Percentiles rank a stretch among this genome's conserved stretches.
Evolutionary conservation across 371 early-diverging fungal species (phyloP).

Genomic region (Mucor indicus): DNA sequence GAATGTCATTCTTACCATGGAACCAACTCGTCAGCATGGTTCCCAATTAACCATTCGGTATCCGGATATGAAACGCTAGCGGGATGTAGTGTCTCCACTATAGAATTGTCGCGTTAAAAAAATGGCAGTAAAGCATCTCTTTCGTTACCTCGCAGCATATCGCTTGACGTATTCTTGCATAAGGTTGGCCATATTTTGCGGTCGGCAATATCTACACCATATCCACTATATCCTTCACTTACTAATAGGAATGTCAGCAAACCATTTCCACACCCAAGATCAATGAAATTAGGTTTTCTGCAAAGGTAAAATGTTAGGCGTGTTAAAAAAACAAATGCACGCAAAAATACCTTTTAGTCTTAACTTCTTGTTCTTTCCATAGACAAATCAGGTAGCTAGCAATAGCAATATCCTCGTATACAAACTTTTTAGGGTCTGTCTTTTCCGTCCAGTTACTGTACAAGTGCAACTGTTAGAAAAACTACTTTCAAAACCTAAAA

Average conservation of each 20-base stretch:
- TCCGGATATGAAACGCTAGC: constrained; percentile 40
- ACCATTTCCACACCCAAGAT: constrained; percentile 93
- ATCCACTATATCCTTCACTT: constrained; percentile 78
- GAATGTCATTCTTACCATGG: constrained; percentile 61
- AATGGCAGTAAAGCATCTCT: neutral
- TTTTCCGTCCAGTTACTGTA: constrained; percentile 69
- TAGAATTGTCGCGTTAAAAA: too few relatives aligned
- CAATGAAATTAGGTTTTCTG: constrained; percentile 69
- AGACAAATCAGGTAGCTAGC: constrained; percentile 77
- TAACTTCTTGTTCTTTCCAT: constrained; percentile 58
- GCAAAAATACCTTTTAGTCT: constrained; percentile 8
- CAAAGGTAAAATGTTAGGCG: neutral
- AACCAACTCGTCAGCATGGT: constrained; percentile 89
- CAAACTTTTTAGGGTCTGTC: constrained; percentile 82
- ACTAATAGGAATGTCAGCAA: constrained; percentile 75
- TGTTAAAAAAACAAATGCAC: neutral
- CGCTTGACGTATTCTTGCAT: constrained; percentile 16
- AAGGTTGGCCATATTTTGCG: constrained; percentile 75
- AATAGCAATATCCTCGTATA: constrained; percentile 85
- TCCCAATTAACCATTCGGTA: constrained; percentile 85
- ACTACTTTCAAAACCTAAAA: neutral
- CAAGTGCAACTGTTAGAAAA: neutral
- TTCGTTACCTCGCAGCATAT: constrained; percentile 36
- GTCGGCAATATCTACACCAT: constrained; percentile 74
- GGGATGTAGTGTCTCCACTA: constrained; percentile 66